phyloP scores from a whole-genome alignment of 768 basidiomycete genomes.

The Tylopilus cervinicoccineus region DNA sequence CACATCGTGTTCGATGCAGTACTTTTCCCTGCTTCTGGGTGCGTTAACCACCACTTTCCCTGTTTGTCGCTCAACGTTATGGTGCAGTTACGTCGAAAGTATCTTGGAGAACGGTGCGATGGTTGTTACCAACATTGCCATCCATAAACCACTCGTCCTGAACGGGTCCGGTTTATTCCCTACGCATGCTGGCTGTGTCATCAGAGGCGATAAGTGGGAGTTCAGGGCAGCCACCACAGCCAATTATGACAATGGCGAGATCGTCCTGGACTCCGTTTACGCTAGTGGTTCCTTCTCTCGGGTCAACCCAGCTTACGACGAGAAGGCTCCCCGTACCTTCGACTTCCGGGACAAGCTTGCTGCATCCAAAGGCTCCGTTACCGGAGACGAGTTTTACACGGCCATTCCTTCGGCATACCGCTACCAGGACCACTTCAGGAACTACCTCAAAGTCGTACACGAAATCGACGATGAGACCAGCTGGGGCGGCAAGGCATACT shows the following conservation, averaged over 20 bases:
- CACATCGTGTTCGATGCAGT: conserved; percentile 44
- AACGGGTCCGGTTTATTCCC: conserved; percentile 13
- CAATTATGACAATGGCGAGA: conserved; percentile 18
- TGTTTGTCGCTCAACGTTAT: background rate
- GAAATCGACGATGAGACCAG: conserved; percentile 26
- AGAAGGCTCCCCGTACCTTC: conserved; percentile 17
- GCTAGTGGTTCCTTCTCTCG: conserved; percentile 28
- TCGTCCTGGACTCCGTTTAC: conserved; percentile 29
- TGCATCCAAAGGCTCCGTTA: conserved; percentile 14
- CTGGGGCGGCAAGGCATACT: conserved; percentile 26
- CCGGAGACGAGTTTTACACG: conserved; percentile 17
- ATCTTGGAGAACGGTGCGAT: conserved; percentile 34
- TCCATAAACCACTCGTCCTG: conserved; percentile 30
- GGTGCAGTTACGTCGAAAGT: conserved; percentile 23
- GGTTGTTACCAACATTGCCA: conserved; percentile 23
- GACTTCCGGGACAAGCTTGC: conserved; percentile 22
- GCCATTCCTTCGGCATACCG: conserved; percentile 19
- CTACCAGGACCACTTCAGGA: conserved; percentile 23
- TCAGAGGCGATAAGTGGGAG: conserved; percentile 27
- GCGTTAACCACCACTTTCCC: conserved; percentile 17
- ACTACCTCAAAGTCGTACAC: conserved; percentile 27
- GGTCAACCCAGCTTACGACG: conserved; percentile 25
- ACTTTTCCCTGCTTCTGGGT: conserved; percentile 46
- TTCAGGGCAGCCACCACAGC: conserved; percentile 27
- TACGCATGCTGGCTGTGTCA: conserved; percentile 24